phyloP scores from a whole-genome alignment of 2,329 filamentous ascomycete species.

The Cytospora mali region DNA sequence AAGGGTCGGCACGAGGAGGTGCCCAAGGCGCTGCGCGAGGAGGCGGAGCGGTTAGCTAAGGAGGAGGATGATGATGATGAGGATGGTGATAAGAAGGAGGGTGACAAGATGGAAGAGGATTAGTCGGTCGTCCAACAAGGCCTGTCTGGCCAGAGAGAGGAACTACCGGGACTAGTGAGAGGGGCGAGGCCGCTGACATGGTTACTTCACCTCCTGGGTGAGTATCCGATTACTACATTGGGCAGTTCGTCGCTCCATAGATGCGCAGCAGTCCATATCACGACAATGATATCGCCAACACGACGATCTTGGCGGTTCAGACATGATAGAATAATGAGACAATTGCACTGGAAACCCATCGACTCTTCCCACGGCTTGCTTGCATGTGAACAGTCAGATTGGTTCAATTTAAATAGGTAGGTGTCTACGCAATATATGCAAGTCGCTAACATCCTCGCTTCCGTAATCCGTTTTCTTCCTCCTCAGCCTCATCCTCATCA shows the following conservation, averaged over 20 bases:
- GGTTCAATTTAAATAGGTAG: not conserved
- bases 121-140: slow-evolving; percentile 19
- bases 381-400: not conserved
- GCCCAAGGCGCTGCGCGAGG: slow-evolving; percentile 84
- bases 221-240: not conserved
- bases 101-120: slow-evolving; percentile 83
- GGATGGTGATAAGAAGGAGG: slow-evolving; percentile 67
- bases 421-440: not conserved
- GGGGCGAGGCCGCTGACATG: not conserved
- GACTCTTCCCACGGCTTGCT: not conserved
- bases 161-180: not conserved
- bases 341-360: not conserved
- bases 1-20: slow-evolving; percentile 94
- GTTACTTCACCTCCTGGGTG: not conserved
- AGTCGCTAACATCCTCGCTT: not conserved
- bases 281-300: slow-evolving; percentile 31
- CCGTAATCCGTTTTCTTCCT: not conserved
- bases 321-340: slow-evolving; percentile 32
- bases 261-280: slow-evolving; percentile 11
- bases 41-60: slow-evolving; percentile 89
- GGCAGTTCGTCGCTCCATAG: slow-evolving; percentile 7
- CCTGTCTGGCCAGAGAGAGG: not conserved
- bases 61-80: slow-evolving; percentile 86
- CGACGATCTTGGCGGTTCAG: slow-evolving; percentile 27
- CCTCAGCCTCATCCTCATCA: not conserved